phyloP scores from a whole-genome alignment of 805 yeast genomes.

The Lipomyces chichibuensis region DNA sequence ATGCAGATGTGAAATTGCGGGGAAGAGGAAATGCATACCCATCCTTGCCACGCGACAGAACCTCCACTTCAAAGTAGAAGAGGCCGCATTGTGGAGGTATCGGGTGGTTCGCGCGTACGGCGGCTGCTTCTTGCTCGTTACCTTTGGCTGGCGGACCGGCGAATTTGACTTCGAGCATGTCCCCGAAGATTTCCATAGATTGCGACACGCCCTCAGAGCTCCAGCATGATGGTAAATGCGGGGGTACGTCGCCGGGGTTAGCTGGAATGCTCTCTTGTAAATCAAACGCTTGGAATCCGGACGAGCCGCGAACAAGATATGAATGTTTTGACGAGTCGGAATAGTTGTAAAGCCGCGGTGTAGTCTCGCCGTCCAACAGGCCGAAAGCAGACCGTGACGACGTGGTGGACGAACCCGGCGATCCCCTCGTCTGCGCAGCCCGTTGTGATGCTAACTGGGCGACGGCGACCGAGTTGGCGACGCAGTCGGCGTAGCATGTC shows the following conservation, averaged over 20 bases:
- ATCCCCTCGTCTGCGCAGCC: constrained; percentile 13
- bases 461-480: constrained; percentile 4
- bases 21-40: constrained; percentile 32
- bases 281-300: neutral
- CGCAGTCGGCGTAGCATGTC: constrained; percentile 18
- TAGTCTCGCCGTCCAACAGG: constrained; percentile 7
- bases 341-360: constrained; percentile 8
- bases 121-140: constrained; percentile 35
- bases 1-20: neutral
- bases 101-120: constrained; percentile 36
- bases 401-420: constrained; percentile 1
- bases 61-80: constrained; percentile 56
- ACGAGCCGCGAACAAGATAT: too few relatives aligned
- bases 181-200: constrained; percentile 22
- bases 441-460: constrained; percentile 10
- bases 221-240: constrained; percentile 31
- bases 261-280: neutral
- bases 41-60: constrained; percentile 46
- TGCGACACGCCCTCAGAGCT: constrained; percentile 20
- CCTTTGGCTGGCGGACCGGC: constrained; percentile 20
- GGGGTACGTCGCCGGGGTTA: neutral
- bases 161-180: constrained; percentile 27
- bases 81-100: constrained; percentile 51
- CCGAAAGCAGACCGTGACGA: constrained; percentile 6
- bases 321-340: neutral